A percentile compares a stretch with the other conserved stretches of the same genome.
These are phyloP conservation scores for Abrus precatorius DNA, from an alignment of 306 rosid species.

Conservation along the genomic window DNA sequence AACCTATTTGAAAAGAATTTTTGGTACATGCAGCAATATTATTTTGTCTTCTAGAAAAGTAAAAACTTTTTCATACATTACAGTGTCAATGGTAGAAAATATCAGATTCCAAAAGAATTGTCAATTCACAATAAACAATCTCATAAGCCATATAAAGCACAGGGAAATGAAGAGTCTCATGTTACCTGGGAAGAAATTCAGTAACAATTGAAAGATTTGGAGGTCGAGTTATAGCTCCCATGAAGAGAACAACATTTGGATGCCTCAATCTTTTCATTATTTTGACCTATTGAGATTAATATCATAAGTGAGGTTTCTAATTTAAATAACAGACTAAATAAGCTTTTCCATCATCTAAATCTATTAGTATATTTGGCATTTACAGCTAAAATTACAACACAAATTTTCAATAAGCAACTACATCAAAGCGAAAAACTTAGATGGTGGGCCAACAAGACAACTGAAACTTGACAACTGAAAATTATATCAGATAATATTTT, in stretches of 20 bases:
- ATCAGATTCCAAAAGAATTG: not conserved
- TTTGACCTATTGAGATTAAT: slow-evolving; percentile 69
- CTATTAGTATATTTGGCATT: slow-evolving; percentile 5
- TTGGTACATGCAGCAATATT: not conserved
- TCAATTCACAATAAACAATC: slow-evolving; percentile 21
- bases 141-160: slow-evolving; percentile 16
- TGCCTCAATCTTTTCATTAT: slow-evolving; percentile 94
- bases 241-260: slow-evolving; percentile 98
- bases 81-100: slow-evolving; percentile 19
- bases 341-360: slow-evolving; percentile 34
- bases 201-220: slow-evolving; percentile 94
- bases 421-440: not conserved
- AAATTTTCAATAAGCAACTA: slow-evolving; percentile 13
- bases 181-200: slow-evolving; percentile 96
- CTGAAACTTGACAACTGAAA: not conserved
- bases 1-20: not conserved
- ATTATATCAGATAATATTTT: not conserved
- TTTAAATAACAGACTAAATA: slow-evolving; percentile 42
- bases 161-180: slow-evolving; percentile 36
- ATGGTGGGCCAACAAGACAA: slow-evolving; percentile 1
- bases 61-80: slow-evolving; percentile 9
- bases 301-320: slow-evolving; percentile 41
- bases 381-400: not conserved
- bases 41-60: not conserved
- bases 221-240: slow-evolving; percentile 92